Conservation (phyloP, 805 yeast genomes). For the Jamesozyma hellenica region DNA sequence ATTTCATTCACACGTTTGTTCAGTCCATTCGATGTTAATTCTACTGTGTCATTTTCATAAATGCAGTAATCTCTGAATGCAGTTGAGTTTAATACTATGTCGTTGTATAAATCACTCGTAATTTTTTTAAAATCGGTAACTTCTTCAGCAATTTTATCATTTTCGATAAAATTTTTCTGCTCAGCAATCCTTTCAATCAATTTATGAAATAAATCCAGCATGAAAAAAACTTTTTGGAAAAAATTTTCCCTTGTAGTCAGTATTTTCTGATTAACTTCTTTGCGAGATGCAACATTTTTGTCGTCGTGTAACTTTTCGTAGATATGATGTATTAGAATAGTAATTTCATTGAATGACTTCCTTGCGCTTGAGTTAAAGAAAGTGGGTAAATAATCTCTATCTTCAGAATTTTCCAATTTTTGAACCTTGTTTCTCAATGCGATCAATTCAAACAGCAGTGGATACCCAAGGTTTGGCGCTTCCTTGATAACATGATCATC, state of each 20-base stretch:
- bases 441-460: slow-evolving; percentile 17
- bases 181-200: not conserved
- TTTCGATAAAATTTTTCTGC: not conserved
- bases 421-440: slow-evolving; percentile 11
- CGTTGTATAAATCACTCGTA: slow-evolving; percentile 9
- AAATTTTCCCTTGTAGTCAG: not conserved
- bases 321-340: slow-evolving; percentile 1
- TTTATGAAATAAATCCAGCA: not conserved
- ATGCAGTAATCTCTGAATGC: slow-evolving; percentile 10
- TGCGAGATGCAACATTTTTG: not conserved
- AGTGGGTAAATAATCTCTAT: not conserved
- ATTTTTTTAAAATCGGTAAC: slow-evolving; percentile 6
- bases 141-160: not conserved
- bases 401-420: not conserved
- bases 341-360: slow-evolving; percentile 1
- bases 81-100: slow-evolving; percentile 10
- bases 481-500: not conserved
- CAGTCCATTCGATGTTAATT: not conserved
- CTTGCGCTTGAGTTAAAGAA: slow-evolving; percentile 1
- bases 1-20: not conserved
- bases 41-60: not conserved
- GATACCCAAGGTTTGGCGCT: slow-evolving; percentile 16
- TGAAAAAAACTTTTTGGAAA: not conserved
- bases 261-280: not conserved
- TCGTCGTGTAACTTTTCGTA: slow-evolving; percentile 1